Conservation (phyloP, 2,329 filamentous ascomycete species). For the Capronia epimyces region DNA sequence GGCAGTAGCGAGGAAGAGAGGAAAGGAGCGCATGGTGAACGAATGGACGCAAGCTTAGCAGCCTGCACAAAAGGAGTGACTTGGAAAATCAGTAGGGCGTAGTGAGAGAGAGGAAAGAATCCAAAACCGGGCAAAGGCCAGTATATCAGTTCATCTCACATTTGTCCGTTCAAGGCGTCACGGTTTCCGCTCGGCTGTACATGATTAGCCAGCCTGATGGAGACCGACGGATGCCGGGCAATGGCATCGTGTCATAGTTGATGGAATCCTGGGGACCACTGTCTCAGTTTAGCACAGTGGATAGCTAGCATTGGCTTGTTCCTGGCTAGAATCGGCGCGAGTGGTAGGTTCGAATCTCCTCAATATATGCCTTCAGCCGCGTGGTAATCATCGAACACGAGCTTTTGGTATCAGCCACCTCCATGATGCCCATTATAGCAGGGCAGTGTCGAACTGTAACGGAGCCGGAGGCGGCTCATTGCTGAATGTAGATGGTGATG, state of each 20-base stretch:
- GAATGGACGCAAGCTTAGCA: conserved; percentile 23
- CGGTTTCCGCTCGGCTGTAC: background rate
- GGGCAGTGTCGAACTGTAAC: too few species aligned
- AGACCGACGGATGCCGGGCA: conserved; percentile 1
- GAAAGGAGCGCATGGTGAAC: conserved; percentile 24
- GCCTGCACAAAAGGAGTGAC: conserved; percentile 24
- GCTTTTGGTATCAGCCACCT: background rate
- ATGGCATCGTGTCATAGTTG: background rate
- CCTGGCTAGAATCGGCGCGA: background rate
- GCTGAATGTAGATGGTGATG: too few species aligned
- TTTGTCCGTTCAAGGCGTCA: background rate
- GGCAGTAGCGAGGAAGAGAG: conserved; percentile 19
- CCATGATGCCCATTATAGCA: background rate
- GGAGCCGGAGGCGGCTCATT: too few species aligned
- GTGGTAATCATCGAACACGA: conserved; percentile 17
- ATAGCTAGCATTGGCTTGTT: background rate
- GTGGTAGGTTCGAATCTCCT: conserved; percentile 1
- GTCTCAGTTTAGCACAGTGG: conserved; percentile 21
- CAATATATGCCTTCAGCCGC: conserved; percentile 2
- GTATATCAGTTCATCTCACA: conserved; percentile 12
- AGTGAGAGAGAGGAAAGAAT: conserved; percentile 3
- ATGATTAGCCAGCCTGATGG: conserved; percentile 15
- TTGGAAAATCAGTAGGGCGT: conserved; percentile 10
- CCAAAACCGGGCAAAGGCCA: background rate
- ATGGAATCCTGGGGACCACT: conserved; percentile 5